Evolutionary conservation across 2,329 filamentous ascomycete genomes (phyloP), one percentile per base, ranked within the genome.

Genomic region (Aspergillus melleus): DNA sequence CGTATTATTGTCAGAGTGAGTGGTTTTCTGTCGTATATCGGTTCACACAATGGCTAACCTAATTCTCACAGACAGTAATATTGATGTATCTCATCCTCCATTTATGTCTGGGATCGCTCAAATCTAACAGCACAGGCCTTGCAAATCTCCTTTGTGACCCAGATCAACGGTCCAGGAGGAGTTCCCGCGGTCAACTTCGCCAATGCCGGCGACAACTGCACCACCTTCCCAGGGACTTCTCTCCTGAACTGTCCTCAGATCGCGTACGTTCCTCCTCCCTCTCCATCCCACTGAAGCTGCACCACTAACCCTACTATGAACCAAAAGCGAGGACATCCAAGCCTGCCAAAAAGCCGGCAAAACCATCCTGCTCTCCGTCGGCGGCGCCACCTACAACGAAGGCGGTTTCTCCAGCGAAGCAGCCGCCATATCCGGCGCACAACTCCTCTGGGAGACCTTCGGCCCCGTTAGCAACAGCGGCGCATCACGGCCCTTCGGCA

Each of bases 361-460:
- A 76, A 90, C 88, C 1, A 87, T 92, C 64, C 72, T 91, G 47
- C 80, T 92, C 11, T 91, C 89, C 2, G 80, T 92, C 50, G 90
- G 89, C 20, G 89, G 90, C 32, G 86, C 85, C 2, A 88, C 87
- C 1, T 90, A 90, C 73, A 85, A 79, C 19, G 87, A 90, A 72
- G 88, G 86, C 30, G 88, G 88, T 30, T 90, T 90, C 77, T 68
- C 73, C 36, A 83, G 80, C 19, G 65, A 77, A 1, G 63, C 74
- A 0, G 82, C 78, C 0, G 88, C 88, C 6, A 70, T 78, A 16
- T 70, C 77, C 1, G 84, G 84, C 2, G 90, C 89, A 0, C 75
- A 88, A 56, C 79, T 83, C 22, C 76, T 92, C 57, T 92, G 89
- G 89, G 79, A 84, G 53, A 88, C 87, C 63, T 92, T 91, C 71